These are phyloP conservation scores for Pichia insulana DNA, from an alignment of 805 yeast species.

Conservation along the genomic window DNA sequence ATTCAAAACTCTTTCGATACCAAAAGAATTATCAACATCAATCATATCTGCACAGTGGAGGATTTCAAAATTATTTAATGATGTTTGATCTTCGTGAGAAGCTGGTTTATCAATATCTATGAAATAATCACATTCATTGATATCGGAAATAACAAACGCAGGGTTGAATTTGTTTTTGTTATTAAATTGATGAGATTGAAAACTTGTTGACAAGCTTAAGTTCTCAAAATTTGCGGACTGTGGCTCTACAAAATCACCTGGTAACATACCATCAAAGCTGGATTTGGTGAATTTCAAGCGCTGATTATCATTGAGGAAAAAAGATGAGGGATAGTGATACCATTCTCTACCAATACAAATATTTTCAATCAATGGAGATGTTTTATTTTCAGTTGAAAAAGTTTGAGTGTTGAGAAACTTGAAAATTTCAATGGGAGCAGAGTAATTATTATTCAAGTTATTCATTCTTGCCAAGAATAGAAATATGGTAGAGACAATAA, in stretches of 20 bases:
- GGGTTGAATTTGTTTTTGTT: conserved; percentile 60
- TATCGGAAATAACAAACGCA: conserved; percentile 38
- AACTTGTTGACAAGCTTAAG: conserved; percentile 32
- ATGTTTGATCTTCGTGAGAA: conserved; percentile 29
- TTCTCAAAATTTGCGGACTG: conserved; percentile 13
- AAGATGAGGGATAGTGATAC: conserved; percentile 87
- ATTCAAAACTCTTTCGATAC: conserved; percentile 28
- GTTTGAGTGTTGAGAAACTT: conserved; percentile 17
- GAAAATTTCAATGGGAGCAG: conserved; percentile 63
- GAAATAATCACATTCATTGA: conserved; percentile 55
- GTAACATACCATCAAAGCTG: conserved; percentile 80
- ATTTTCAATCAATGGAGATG: conserved; percentile 28
- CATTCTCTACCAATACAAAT: conserved; percentile 94
- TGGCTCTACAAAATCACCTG: conserved; percentile 67
- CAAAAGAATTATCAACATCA: conserved; percentile 43
- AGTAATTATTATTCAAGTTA: conserved; percentile 57
- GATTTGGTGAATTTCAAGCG: conserved; percentile 62
- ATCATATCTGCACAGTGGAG: conserved; percentile 42
- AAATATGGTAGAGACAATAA: neutral
- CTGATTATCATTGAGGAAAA: conserved; percentile 58
- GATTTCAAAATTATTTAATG: conserved; percentile 36
- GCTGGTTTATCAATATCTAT: conserved; percentile 53
- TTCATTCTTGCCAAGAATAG: conserved; percentile 16
- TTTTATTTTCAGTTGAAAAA: conserved; percentile 23
- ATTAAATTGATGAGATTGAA: conserved; percentile 61